These are phyloP conservation scores for Fraxinus anomala DNA, from an alignment of 257 asterid species.

Conservation along the genomic window DNA sequence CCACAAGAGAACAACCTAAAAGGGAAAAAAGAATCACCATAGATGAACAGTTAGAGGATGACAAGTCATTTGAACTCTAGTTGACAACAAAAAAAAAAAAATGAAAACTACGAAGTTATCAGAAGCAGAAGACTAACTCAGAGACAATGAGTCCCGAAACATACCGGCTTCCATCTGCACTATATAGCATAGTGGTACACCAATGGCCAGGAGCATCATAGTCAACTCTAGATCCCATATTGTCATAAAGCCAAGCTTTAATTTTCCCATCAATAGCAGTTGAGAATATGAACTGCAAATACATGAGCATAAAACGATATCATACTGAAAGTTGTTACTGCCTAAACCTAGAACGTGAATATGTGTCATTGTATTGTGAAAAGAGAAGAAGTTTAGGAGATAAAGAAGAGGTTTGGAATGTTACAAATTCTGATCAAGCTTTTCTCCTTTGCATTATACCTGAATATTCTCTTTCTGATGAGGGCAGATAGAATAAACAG, in stretches of 20 bases:
- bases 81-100: neutral
- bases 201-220: constrained; percentile 98
- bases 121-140: neutral
- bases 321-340: constrained; percentile 13
- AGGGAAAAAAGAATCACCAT: constrained; percentile 21
- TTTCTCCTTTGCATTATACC: constrained; percentile 42
- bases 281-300: constrained; percentile 84
- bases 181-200: constrained; percentile 93
- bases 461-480: constrained; percentile 96
- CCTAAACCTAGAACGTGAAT: neutral
- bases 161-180: constrained; percentile 98
- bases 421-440: constrained; percentile 4
- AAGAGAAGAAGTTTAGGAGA: neutral
- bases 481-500: constrained; percentile 94
- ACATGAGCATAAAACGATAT: constrained; percentile 21
- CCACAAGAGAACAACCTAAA: constrained; percentile 97
- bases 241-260: constrained; percentile 96
- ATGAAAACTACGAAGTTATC: neutral
- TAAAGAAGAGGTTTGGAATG: neutral
- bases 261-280: constrained; percentile 97
- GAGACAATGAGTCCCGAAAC: constrained; percentile 19
- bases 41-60: constrained; percentile 20
- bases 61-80: neutral
- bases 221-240: constrained; percentile 95
- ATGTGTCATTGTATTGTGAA: neutral